phyloP scores from a whole-genome alignment of 306 rosid genomes.

The Vachellia collinsii region DNA sequence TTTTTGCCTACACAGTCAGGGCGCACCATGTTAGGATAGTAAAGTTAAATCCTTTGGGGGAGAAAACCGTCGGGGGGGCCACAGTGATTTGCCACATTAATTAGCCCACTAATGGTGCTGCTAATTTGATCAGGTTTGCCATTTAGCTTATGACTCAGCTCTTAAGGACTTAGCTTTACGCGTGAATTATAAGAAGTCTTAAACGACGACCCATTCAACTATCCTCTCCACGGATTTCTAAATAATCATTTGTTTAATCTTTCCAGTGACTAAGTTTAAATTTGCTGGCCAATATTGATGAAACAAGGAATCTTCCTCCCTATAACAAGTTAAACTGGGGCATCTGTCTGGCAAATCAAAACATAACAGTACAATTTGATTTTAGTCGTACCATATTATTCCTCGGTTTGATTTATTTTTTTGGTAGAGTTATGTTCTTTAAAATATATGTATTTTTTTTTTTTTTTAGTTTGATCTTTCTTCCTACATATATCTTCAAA shows the following conservation, averaged over 20 bases:
- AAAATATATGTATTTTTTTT: too few relatives aligned
- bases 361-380: not conserved
- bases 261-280: not conserved
- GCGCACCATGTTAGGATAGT: not conserved
- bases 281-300: not conserved
- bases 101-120: not conserved
- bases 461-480: not conserved
- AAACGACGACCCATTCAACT: constrained; percentile 3
- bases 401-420: not conserved
- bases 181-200: not conserved
- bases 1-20: not conserved
- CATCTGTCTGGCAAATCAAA: not conserved
- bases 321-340: not conserved
- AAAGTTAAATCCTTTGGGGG: not conserved
- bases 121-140: not conserved
- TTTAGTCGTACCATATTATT: not conserved
- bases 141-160: not conserved
- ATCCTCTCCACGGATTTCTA: not conserved
- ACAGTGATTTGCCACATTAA: not conserved
- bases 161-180: not conserved
- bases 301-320: not conserved
- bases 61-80: not conserved
- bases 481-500: too few relatives aligned
- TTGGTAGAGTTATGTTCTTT: too few relatives aligned
- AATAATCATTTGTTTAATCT: not conserved